Conservation (phyloP, 2,329 filamentous ascomycete genomes). For the Hypocrella siamensis region DNA sequence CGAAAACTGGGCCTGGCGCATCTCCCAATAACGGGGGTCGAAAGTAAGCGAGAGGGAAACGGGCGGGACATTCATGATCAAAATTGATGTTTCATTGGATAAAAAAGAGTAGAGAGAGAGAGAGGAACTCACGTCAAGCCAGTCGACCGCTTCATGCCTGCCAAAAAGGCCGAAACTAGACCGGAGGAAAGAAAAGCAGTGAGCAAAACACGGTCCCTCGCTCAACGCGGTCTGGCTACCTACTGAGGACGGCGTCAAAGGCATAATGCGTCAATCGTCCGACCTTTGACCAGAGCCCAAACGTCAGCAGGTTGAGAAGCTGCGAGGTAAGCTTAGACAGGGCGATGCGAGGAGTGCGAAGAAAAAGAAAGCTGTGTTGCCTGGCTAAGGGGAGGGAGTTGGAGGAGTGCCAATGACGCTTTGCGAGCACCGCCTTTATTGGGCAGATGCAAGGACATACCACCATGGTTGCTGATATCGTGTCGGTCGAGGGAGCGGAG, state of each 20-base stretch:
- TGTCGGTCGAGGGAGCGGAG: no score
- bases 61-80: background rate
- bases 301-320: constrained; percentile 52
- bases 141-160: constrained; percentile 92
- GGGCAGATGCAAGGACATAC: no score
- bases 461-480: no score
- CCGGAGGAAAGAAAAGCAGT: background rate
- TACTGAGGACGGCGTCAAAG: constrained; percentile 87
- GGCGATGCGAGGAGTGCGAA: constrained; percentile 5
- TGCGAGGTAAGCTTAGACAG: constrained; percentile 26
- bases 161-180: constrained; percentile 84
- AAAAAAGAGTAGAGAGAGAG: background rate
- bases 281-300: constrained; percentile 63
- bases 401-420: no score
- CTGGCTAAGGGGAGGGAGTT: no score
- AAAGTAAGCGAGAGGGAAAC: constrained; percentile 8
- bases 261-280: constrained; percentile 88
- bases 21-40: constrained; percentile 15
- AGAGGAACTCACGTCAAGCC: constrained; percentile 74
- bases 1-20: constrained; percentile 60
- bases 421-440: no score
- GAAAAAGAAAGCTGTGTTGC: background rate
- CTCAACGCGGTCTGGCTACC: no score
- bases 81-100: no score
- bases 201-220: no score